A percentile compares a stretch with the other conserved stretches of the same genome.
phyloP scores from a whole-genome alignment of 169 alveolate species.

The Eimeria sp. region DNA sequence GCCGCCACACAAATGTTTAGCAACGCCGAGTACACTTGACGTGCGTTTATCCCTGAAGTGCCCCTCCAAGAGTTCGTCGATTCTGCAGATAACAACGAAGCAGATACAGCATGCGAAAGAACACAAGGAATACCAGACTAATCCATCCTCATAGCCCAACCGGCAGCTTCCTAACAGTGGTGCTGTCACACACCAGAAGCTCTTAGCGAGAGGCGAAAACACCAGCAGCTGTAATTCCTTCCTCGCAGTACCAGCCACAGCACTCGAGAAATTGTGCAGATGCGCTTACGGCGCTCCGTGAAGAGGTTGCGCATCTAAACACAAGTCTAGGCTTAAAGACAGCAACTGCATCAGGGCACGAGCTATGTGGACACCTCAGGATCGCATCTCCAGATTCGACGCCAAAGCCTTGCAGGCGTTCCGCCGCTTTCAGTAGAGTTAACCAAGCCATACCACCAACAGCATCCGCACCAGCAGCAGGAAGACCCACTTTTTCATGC shows the following conservation, averaged over 20 bases:
- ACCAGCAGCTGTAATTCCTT: not conserved
- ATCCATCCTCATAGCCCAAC: not conserved
- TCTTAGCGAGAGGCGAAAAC: not conserved
- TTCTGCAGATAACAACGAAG: conserved; percentile 21
- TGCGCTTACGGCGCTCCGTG: not conserved
- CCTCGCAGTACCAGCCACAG: not conserved
- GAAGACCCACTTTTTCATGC: conserved; percentile 55
- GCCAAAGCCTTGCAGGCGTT: not conserved
- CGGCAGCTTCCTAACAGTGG: not conserved
- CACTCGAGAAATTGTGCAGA: not conserved
- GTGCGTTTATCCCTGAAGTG: conserved; percentile 65
- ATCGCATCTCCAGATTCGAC: not conserved
- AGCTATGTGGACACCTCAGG: not conserved
- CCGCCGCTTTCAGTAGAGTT: not conserved
- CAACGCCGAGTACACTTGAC: conserved; percentile 67
- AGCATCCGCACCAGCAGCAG: conserved; percentile 32
- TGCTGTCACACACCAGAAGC: not conserved
- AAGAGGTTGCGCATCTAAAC: not conserved
- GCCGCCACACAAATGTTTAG: conserved; percentile 81
- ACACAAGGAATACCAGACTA: not conserved
- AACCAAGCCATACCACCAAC: not conserved
- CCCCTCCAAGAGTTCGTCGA: conserved; percentile 20
- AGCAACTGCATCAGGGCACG: not conserved
- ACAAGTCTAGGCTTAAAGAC: not conserved
- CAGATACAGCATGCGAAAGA: not conserved